Evolutionary conservation across 2,329 filamentous ascomycete genomes (phyloP).

Genomic region (Colletotrichum gigasporum): DNA sequence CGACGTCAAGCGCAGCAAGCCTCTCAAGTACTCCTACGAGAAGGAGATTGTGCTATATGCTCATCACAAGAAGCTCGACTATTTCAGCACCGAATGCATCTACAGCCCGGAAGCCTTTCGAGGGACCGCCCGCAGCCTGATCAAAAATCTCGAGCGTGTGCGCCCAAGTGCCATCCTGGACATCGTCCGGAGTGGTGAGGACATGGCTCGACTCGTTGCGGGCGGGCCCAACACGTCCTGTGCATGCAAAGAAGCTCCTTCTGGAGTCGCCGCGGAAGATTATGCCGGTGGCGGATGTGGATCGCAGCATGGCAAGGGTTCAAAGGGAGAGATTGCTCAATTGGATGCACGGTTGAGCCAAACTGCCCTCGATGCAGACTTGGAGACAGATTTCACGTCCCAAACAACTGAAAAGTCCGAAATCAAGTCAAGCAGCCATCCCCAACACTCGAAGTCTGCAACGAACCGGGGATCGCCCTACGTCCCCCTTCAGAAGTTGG

Average conservation of each 20-base stretch:
- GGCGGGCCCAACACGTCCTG: conserved; percentile 59
- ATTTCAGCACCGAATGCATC: conserved; percentile 98
- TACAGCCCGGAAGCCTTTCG: conserved; percentile 98
- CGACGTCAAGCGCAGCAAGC: conserved; percentile 94
- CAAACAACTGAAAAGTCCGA: not conserved
- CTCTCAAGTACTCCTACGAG: conserved; percentile 97
- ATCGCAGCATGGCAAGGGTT: conserved; percentile 67
- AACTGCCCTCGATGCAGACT: conserved; percentile 67
- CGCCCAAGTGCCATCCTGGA: conserved; percentile 94
- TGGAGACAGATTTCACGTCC: conserved; percentile 73
- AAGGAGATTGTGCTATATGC: conserved; percentile 99
- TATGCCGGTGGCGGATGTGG: conserved; percentile 57
- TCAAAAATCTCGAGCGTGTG: conserved; percentile 95
- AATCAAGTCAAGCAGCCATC: not conserved
- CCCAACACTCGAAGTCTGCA: not conserved
- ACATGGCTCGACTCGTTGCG: conserved; percentile 91
- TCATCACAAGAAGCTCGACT: conserved; percentile 95
- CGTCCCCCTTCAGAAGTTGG: conserved; percentile 72
- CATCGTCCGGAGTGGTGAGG: conserved; percentile 93
- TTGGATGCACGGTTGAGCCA: conserved; percentile 79
- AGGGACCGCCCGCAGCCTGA: conserved; percentile 88
- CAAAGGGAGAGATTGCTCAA: conserved; percentile 80
- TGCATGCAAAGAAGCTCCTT: conserved; percentile 47
- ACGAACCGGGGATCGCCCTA: not conserved
- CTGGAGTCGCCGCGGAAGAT: conserved; percentile 58